phyloP scores from a whole-genome alignment of 2,329 filamentous ascomycete species.

The Apiospora arundinis region DNA sequence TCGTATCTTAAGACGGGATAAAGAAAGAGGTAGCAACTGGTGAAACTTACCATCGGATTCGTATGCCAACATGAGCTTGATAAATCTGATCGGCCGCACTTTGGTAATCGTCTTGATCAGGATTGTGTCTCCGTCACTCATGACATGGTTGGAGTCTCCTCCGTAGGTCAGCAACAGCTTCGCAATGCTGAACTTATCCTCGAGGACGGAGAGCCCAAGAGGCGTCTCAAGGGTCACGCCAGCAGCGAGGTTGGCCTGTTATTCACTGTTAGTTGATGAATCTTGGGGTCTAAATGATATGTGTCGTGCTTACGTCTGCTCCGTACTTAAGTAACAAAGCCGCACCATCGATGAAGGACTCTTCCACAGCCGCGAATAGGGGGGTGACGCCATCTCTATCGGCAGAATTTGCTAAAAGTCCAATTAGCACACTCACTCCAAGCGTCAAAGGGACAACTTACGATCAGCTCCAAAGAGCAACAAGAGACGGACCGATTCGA shows the following conservation, averaged over 20 bases:
- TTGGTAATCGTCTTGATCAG: constrained; percentile 67
- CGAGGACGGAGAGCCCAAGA: constrained; percentile 55
- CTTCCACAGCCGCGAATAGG: constrained; percentile 57
- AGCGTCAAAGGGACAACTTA: background rate
- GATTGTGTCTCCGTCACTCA: constrained; percentile 64
- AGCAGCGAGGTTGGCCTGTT: constrained; percentile 55
- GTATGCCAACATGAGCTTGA: constrained; percentile 66
- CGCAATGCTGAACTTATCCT: constrained; percentile 61
- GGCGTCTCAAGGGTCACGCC: constrained; percentile 61
- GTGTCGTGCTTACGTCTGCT: constrained; percentile 38
- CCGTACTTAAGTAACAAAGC: constrained; percentile 69
- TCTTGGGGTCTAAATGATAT: background rate
- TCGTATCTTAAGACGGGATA: background rate
- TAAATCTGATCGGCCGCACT: constrained; percentile 58
- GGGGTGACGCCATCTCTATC: constrained; percentile 59
- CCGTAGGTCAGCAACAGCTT: constrained; percentile 68
- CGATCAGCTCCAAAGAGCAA: constrained; percentile 62
- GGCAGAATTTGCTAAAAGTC: constrained; percentile 47
- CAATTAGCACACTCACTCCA: background rate
- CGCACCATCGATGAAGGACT: constrained; percentile 61
- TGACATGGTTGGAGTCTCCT: constrained; percentile 60
- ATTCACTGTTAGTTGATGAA: constrained; percentile 31
- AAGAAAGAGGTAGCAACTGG: background rate
- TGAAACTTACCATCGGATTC: constrained; percentile 50
- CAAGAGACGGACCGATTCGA: constrained; percentile 60